Evolutionary conservation across 2,329 filamentous ascomycete species (phyloP).

Genomic region (Epichloe bromicola): DNA sequence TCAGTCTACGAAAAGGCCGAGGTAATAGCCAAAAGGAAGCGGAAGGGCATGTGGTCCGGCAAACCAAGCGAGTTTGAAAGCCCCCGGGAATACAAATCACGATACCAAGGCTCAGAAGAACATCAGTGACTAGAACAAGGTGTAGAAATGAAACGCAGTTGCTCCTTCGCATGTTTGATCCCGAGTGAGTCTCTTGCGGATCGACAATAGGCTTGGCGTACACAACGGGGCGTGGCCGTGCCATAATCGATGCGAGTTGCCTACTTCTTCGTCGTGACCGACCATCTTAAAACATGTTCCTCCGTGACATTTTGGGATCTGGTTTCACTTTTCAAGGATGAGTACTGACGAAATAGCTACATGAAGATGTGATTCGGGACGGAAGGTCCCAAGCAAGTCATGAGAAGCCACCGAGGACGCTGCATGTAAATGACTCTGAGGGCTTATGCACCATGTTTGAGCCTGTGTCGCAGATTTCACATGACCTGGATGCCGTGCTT

Average conservation of each 20-base stretch:
- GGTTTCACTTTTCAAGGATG: no score
- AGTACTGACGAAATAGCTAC: no score
- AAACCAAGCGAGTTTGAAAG: slow-evolving; percentile 57
- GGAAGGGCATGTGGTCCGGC: slow-evolving; percentile 63
- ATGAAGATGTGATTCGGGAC: no score
- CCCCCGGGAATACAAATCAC: slow-evolving; percentile 68
- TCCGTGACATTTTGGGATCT: background rate
- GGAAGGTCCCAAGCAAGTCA: no score
- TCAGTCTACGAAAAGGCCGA: slow-evolving; percentile 53
- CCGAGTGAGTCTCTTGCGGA: background rate
- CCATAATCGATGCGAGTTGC: background rate
- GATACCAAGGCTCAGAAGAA: slow-evolving; percentile 14
- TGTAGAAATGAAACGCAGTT: background rate
- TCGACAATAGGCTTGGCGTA: background rate
- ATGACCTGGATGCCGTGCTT: background rate
- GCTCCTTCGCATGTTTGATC: background rate
- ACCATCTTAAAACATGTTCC: background rate
- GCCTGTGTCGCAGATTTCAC: background rate
- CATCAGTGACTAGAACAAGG: slow-evolving; percentile 3
- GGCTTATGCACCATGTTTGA: background rate
- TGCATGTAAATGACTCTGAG: background rate
- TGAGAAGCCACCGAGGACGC: background rate
- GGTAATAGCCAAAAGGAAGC: slow-evolving; percentile 49
- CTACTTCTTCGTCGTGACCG: background rate
- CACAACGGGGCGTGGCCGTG: background rate